Conservation (phyloP, 1,139 yeast species). For the Zhuliangozyma blackwelliae region DNA sequence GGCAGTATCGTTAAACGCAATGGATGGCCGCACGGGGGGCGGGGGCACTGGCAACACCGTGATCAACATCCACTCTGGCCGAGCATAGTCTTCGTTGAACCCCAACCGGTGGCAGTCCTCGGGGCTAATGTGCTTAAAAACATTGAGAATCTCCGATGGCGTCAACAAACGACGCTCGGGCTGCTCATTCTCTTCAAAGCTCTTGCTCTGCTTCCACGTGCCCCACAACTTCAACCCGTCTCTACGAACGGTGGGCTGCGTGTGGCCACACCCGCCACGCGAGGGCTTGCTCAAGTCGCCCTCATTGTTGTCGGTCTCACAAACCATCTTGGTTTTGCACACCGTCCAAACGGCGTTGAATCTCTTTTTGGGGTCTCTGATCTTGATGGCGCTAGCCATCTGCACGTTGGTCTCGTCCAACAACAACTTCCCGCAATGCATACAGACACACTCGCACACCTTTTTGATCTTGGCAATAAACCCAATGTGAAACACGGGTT, state of each 20-base stretch:
- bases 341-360: conserved; percentile 95
- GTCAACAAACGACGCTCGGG: conserved; percentile 89
- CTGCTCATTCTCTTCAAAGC: conserved; percentile 74
- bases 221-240: conserved; percentile 97
- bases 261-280: conserved; percentile 98
- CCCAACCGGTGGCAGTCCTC: conserved; percentile 84
- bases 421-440: conserved; percentile 94
- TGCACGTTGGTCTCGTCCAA: conserved; percentile 83
- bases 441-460: conserved; percentile 93
- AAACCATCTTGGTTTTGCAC: conserved; percentile 88
- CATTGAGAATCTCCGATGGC: conserved; percentile 85
- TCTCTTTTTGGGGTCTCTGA: conserved; percentile 91
- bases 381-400: conserved; percentile 84
- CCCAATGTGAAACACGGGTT: conserved; percentile 97
- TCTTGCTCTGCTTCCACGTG: conserved; percentile 90
- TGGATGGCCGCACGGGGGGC: conserved; percentile 98
- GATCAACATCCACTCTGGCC: conserved; percentile 98
- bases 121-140: conserved; percentile 83
- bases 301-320: conserved; percentile 84
- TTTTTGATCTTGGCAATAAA: conserved; percentile 91
- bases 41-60: conserved; percentile 99
- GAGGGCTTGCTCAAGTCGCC: conserved; percentile 49
- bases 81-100: conserved; percentile 90
- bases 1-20: conserved; percentile 97
- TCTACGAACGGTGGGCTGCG: conserved; percentile 92